These are phyloP conservation scores for Aspergillus texensis DNA, from an alignment of 2,329 filamentous ascomycete species.

Conservation along the genomic window DNA sequence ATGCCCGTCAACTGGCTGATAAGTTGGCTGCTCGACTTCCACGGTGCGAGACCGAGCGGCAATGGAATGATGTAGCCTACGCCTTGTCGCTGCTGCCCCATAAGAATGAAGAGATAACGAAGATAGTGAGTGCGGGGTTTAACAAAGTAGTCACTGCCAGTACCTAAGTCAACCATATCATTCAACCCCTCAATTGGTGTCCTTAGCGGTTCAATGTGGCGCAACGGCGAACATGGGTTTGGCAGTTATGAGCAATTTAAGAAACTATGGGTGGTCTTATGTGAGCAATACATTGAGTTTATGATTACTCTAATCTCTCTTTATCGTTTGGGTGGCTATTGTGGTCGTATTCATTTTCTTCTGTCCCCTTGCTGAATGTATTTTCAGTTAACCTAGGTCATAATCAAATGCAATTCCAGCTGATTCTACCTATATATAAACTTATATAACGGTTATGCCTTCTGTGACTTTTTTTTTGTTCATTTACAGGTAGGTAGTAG, in stretches of 20 bases:
- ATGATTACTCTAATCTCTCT: background rate
- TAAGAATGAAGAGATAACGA: conserved; percentile 52
- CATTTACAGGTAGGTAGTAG: background rate
- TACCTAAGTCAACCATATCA: conserved; percentile 46
- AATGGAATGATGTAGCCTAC: conserved; percentile 98
- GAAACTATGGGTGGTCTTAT: background rate
- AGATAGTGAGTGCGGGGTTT: conserved; percentile 47
- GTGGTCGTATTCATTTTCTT: background rate
- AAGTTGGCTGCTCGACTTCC: conserved; percentile 86
- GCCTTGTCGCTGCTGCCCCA: conserved; percentile 86
- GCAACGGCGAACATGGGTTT: background rate
- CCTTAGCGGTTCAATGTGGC: conserved; percentile 9
- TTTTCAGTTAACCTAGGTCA: too few relatives aligned
- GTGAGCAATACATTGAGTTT: background rate
- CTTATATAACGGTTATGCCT: background rate
- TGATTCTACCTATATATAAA: background rate
- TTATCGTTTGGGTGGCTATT: background rate
- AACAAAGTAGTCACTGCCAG: conserved; percentile 68
- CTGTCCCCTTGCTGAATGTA: background rate
- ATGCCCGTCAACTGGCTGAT: conserved; percentile 88
- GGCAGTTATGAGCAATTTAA: background rate
- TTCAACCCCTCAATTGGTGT: conserved; percentile 15
- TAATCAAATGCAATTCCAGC: background rate
- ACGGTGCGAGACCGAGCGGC: conserved; percentile 86
- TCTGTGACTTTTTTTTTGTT: background rate